Conservation (phyloP, 257 asterid genomes). For the Verbena officinalis region DNA sequence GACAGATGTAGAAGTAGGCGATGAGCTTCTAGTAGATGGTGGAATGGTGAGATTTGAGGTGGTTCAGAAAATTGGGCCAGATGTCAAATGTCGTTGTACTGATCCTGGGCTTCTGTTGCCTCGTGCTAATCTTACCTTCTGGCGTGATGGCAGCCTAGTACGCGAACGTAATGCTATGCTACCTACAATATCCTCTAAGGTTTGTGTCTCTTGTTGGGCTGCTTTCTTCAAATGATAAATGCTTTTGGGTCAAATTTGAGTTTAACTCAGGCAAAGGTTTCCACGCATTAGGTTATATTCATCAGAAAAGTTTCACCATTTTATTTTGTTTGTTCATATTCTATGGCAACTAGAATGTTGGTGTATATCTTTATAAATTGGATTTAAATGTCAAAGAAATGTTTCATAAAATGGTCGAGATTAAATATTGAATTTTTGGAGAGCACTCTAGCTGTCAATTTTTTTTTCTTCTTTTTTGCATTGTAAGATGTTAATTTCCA, state of each 20-base stretch:
- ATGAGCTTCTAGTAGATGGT: constrained; percentile 96
- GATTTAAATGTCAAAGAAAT: constrained; percentile 13
- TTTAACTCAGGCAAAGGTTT: neutral
- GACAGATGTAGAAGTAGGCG: constrained; percentile 89
- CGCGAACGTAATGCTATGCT: constrained; percentile 87
- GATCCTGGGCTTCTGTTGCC: constrained; percentile 97
- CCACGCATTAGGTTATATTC: constrained; percentile 3
- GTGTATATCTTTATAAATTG: neutral
- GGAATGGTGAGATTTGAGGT: constrained; percentile 99
- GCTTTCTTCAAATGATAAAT: constrained; percentile 5
- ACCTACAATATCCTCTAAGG: constrained; percentile 90
- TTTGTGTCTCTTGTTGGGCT: constrained; percentile 48
- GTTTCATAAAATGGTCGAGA: too few relatives aligned
- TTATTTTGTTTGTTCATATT: neutral
- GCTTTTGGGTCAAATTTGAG: constrained; percentile 9
- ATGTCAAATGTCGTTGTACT: constrained; percentile 90
- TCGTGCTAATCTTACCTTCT: constrained; percentile 93
- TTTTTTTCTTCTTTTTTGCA: too few relatives aligned
- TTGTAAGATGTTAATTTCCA: too few relatives aligned
- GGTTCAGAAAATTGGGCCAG: constrained; percentile 95
- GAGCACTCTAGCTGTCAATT: too few relatives aligned
- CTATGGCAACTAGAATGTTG: constrained; percentile 16
- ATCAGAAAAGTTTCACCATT: neutral
- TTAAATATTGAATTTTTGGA: too few relatives aligned
- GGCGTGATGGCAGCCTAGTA: constrained; percentile 88